A percentile compares a stretch with the other conserved stretches of the same genome.
phyloP scores from a whole-genome alignment of 1,139 yeast genomes.

The Saccharomyces hybrid region DNA sequence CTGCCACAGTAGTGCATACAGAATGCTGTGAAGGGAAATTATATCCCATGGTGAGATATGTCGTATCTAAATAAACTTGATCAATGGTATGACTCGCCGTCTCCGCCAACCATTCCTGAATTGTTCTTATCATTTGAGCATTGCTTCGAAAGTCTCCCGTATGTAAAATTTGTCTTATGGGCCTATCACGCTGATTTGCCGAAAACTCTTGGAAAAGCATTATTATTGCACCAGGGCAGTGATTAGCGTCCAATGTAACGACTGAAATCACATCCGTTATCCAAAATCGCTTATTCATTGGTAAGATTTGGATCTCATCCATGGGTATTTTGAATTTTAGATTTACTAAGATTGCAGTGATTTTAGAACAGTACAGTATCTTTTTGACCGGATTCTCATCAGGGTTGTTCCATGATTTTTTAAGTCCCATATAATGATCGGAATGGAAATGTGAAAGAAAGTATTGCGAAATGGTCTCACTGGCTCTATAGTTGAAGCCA shows the following conservation, averaged over 20 bases:
- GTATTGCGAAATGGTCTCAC: constrained; percentile 39
- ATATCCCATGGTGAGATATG: constrained; percentile 69
- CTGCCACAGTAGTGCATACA: constrained; percentile 54
- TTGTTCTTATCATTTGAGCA: constrained; percentile 26
- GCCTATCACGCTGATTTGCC: constrained; percentile 4
- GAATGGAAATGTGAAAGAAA: constrained; percentile 81
- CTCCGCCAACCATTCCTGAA: constrained; percentile 20
- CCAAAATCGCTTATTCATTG: constrained; percentile 35
- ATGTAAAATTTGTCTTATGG: constrained; percentile 43
- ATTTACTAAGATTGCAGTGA: constrained; percentile 54
- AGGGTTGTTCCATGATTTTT: constrained; percentile 53
- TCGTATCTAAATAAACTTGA: constrained; percentile 74
- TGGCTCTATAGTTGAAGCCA: constrained; percentile 53
- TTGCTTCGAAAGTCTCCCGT: constrained; percentile 90
- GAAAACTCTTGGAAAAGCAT: constrained; percentile 57
- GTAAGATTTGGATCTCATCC: constrained; percentile 42
- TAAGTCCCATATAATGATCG: constrained; percentile 86
- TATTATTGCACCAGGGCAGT: constrained; percentile 91
- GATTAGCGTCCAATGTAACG: constrained; percentile 74
- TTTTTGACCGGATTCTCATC: constrained; percentile 38
- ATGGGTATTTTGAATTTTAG: constrained; percentile 46
- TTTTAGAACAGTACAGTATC: constrained; percentile 56
- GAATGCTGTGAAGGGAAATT: constrained; percentile 69
- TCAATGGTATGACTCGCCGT: constrained; percentile 34
- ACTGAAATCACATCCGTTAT: constrained; percentile 49